phyloP scores from a whole-genome alignment of 108 stramenopile species.

The Cyclostephanos invisitatus region DNA sequence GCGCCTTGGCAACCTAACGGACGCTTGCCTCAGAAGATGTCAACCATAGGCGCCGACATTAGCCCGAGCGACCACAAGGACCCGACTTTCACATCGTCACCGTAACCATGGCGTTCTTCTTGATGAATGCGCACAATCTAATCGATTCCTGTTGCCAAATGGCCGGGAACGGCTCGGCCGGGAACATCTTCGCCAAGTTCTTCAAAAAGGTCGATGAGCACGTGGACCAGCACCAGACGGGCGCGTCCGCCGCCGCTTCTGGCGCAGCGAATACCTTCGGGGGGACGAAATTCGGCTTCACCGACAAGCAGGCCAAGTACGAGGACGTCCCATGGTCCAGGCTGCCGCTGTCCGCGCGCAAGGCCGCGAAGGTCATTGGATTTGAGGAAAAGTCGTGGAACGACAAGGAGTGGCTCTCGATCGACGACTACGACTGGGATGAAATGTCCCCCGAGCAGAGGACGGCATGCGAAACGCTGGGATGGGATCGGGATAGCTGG shows the following conservation, averaged over 20 bases:
- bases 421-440: slow-evolving; percentile 52
- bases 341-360: slow-evolving; percentile 45
- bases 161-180: slow-evolving; percentile 13
- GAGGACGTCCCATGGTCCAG: slow-evolving; percentile 48
- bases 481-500: slow-evolving; percentile 64
- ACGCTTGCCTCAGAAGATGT: no score
- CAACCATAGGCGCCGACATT: no score
- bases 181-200: slow-evolving; percentile 24
- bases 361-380: slow-evolving; percentile 57
- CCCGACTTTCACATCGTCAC: not conserved
- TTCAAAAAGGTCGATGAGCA: slow-evolving; percentile 26
- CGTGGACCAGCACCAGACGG: not conserved
- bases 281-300: slow-evolving; percentile 25
- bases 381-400: slow-evolving; percentile 54
- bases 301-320: slow-evolving; percentile 59
- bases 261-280: not conserved
- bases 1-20: no score
- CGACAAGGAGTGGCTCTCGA: slow-evolving; percentile 26
- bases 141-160: slow-evolving; percentile 32
- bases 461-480: slow-evolving; percentile 46
- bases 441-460: slow-evolving; percentile 55
- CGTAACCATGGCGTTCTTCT: slow-evolving; percentile 23
- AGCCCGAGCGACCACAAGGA: not conserved
- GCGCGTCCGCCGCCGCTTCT: slow-evolving; percentile 14
- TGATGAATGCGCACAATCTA: slow-evolving; percentile 27